These are phyloP conservation scores for Vachellia collinsii DNA, from an alignment of 306 rosid genomes.

Conservation along the genomic window DNA sequence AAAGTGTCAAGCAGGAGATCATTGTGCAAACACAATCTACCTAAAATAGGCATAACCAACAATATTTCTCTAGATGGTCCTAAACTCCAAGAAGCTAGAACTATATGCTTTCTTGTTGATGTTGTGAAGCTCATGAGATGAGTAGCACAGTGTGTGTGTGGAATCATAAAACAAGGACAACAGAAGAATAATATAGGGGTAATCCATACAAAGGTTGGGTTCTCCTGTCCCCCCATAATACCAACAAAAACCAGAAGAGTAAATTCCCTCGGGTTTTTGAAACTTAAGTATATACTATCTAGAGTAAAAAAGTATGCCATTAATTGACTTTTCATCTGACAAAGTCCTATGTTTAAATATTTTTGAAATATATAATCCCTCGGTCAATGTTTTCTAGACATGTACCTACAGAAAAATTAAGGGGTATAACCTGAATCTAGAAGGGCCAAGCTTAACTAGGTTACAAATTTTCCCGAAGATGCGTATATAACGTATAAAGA, in stretches of 20 bases:
- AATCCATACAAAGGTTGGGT: not conserved
- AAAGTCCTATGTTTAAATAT: not conserved
- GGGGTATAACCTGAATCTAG: not conserved
- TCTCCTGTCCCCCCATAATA: not conserved
- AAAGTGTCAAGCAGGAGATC: slow-evolving; percentile 17
- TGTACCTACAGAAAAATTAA: not conserved
- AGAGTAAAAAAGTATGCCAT: not conserved
- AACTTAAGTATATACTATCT: not conserved
- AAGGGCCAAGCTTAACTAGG: not conserved
- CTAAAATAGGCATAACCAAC: slow-evolving; percentile 3
- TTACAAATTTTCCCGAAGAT: not conserved
- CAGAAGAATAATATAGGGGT: not conserved
- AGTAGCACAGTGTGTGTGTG: too few species aligned
- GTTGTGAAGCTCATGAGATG: not conserved
- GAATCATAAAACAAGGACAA: not conserved
- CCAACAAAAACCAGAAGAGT: not conserved
- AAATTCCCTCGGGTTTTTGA: not conserved
- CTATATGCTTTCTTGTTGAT: not conserved
- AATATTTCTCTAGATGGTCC: not conserved
- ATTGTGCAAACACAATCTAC: slow-evolving; percentile 1
- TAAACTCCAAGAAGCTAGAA: not conserved
- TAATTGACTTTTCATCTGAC: not conserved
- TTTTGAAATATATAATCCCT: not conserved
- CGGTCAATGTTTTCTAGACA: not conserved
- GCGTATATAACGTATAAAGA: not conserved